A percentile compares a stretch with the other conserved stretches of the same genome.
Conservation (phyloP, 2,329 filamentous ascomycete genomes). For the Scytalidium lignicola region DNA sequence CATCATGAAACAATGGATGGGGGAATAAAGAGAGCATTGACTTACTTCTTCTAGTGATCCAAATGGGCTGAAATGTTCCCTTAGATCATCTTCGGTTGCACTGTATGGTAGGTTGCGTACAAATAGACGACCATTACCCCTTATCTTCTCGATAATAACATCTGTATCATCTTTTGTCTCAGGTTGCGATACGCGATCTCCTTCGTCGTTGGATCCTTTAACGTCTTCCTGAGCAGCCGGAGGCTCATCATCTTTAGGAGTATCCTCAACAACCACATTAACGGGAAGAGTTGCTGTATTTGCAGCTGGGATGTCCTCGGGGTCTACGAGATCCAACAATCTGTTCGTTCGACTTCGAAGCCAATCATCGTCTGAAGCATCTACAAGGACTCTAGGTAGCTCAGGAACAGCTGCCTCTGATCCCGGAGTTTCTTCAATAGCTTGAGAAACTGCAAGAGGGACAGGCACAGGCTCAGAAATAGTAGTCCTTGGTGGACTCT, state of each 20-base stretch:
- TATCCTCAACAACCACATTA: constrained; percentile 14
- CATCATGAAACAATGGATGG: constrained; percentile 63
- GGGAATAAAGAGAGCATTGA: constrained; percentile 19
- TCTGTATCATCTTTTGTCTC: constrained; percentile 26
- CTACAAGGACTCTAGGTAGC: constrained; percentile 23
- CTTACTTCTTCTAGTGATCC: constrained; percentile 86
- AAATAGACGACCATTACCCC: constrained; percentile 73
- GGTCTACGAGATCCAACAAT: constrained; percentile 74
- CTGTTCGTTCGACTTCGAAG: constrained; percentile 83
- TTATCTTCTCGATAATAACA: constrained; percentile 53
- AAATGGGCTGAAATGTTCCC: constrained; percentile 64
- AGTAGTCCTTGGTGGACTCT: constrained; percentile 11
- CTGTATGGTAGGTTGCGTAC: constrained; percentile 84
- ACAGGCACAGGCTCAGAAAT: constrained; percentile 2
- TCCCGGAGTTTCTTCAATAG: constrained; percentile 3
- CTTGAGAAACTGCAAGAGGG: not conserved
- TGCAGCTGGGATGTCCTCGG: constrained; percentile 24
- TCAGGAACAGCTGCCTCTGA: constrained; percentile 10
- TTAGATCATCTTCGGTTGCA: constrained; percentile 71
- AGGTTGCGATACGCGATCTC: constrained; percentile 17
- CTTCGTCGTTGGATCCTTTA: constrained; percentile 13
- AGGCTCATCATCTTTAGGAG: constrained; percentile 6
- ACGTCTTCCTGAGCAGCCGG: constrained; percentile 7
- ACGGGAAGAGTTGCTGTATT: constrained; percentile 12
- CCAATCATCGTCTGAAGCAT: constrained; percentile 68